phyloP scores from a whole-genome alignment of 148 eudicot genomes.

The Camellia japonica region DNA sequence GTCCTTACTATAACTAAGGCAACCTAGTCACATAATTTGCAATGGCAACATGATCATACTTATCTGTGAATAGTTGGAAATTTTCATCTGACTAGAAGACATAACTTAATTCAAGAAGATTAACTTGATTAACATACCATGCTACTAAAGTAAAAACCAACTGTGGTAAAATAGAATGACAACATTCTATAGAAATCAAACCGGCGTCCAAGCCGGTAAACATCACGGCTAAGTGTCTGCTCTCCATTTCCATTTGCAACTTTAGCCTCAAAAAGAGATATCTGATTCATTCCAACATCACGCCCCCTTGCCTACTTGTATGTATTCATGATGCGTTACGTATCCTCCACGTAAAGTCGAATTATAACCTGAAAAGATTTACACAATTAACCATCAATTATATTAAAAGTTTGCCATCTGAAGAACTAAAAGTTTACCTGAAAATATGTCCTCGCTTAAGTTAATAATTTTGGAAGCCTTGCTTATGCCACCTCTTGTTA shows the following conservation, averaged over 20 bases:
- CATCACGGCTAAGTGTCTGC: conserved; percentile 97
- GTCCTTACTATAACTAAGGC: neutral
- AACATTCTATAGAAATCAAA: conserved; percentile 97
- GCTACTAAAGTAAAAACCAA: conserved; percentile 96
- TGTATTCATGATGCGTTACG: conserved; percentile 94
- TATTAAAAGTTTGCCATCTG: conserved; percentile 2
- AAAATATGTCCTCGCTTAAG: conserved; percentile 94
- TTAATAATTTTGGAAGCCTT: conserved; percentile 88
- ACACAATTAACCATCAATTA: conserved; percentile 18
- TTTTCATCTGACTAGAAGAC: neutral
- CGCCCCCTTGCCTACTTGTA: conserved; percentile 90
- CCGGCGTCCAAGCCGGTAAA: conserved; percentile 90
- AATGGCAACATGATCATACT: neutral
- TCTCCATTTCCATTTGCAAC: conserved; percentile 99
- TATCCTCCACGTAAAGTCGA: conserved; percentile 90
- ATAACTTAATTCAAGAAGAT: neutral
- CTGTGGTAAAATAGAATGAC: conserved; percentile 94
- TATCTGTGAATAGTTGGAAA: neutral
- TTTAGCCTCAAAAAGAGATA: conserved; percentile 94
- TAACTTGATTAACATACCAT: conserved; percentile 52
- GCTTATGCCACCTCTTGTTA: conserved; percentile 96
- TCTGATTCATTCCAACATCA: conserved; percentile 98
- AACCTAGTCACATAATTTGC: neutral
- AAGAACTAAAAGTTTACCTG: conserved; percentile 48
- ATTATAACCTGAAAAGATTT: conserved; percentile 62